These are phyloP conservation scores for Arabidopsis hybrid DNA, from an alignment of 441 rosid species.

Conservation along the genomic window DNA sequence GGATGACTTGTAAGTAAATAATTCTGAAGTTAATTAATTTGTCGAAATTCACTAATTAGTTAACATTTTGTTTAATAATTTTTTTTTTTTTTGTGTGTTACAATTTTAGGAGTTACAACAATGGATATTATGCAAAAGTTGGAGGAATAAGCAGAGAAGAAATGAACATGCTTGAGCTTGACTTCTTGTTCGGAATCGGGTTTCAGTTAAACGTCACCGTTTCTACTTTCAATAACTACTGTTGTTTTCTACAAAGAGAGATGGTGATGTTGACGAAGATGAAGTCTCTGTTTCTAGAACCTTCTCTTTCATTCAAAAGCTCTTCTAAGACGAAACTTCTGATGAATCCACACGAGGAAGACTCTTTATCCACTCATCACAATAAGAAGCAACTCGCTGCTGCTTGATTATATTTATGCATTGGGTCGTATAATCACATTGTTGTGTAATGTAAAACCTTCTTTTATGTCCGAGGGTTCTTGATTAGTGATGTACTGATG, in stretches of 20 bases:
- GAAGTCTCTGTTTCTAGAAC: slow-evolving; percentile 45
- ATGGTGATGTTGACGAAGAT: slow-evolving; percentile 59
- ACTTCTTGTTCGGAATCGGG: slow-evolving; percentile 79
- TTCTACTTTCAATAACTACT: slow-evolving; percentile 63
- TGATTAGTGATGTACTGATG: slow-evolving; percentile 5
- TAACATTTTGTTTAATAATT: not conserved
- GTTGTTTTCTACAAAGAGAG: slow-evolving; percentile 64
- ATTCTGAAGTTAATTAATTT: slow-evolving; percentile 9
- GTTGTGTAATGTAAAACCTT: not conserved
- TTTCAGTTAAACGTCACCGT: slow-evolving; percentile 83
- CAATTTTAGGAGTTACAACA: slow-evolving; percentile 70
- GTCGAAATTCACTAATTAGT: not conserved
- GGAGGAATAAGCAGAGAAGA: slow-evolving; percentile 87
- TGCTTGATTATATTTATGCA: slow-evolving; percentile 24
- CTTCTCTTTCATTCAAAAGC: slow-evolving; percentile 30
- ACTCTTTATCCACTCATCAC: slow-evolving; percentile 55
- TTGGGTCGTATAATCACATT: not conserved
- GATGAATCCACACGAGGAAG: slow-evolving; percentile 60
- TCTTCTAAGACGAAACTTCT: slow-evolving; percentile 35
- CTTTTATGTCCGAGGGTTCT: slow-evolving; percentile 8
- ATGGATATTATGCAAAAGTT: slow-evolving; percentile 80
- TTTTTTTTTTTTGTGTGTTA: not conserved
- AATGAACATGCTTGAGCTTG: slow-evolving; percentile 89
- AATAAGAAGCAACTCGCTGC: slow-evolving; percentile 57
- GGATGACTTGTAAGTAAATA: slow-evolving; percentile 84